Evolutionary conservation across 805 yeast species (phyloP).

Genomic region (Zygoascus ofunaensis): DNA sequence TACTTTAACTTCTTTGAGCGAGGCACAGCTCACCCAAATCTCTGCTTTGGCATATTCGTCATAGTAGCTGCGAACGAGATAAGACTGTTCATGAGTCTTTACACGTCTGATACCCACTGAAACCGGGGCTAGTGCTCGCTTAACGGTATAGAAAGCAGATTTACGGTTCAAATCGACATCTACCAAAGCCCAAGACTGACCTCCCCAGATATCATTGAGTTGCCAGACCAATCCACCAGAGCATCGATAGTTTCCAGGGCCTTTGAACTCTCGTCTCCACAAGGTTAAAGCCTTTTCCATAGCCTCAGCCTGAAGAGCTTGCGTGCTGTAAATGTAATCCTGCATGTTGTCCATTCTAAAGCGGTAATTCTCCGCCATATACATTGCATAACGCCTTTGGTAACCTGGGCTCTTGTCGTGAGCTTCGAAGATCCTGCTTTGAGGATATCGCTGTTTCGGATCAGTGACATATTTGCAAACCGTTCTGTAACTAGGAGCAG

Average conservation of each 20-base stretch:
- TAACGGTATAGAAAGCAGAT: constrained; percentile 38
- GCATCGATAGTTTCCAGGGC: constrained; percentile 26
- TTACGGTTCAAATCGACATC: constrained; percentile 37
- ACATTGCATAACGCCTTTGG: constrained; percentile 36
- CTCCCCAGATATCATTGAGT: constrained; percentile 45
- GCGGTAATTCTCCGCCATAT: constrained; percentile 37
- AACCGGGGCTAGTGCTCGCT: constrained; percentile 32
- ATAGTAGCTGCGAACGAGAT: background rate
- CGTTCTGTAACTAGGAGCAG: constrained; percentile 35
- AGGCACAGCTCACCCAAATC: constrained; percentile 2
- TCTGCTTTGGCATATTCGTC: background rate
- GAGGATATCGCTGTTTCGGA: constrained; percentile 33
- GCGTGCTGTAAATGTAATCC: constrained; percentile 41
- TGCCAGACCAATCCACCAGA: constrained; percentile 48
- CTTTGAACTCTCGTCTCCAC: constrained; percentile 39
- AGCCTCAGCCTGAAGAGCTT: constrained; percentile 43
- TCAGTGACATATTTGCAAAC: constrained; percentile 30
- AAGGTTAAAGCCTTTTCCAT: constrained; percentile 35
- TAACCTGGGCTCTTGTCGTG: constrained; percentile 42
- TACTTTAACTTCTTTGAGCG: background rate
- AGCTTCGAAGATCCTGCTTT: constrained; percentile 34
- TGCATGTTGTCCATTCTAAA: constrained; percentile 30
- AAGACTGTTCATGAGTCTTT: constrained; percentile 5
- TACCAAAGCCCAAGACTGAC: constrained; percentile 39
- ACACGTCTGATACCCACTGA: constrained; percentile 29